Conservation (phyloP, 23 red algal species). For the Pyropia haitanensis region DNA sequence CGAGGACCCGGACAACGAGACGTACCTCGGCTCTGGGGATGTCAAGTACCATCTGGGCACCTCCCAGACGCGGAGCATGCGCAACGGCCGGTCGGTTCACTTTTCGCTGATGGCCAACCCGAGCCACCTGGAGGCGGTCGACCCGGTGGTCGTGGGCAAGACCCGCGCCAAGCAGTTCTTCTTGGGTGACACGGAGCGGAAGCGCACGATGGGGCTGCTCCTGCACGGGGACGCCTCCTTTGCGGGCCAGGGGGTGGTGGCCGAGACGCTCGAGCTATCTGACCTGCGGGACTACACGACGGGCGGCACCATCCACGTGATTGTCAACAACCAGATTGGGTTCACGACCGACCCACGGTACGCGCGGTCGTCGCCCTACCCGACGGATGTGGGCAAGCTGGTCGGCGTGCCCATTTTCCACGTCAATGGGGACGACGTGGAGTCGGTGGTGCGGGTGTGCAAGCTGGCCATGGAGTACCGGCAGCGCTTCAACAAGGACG, state of each 20-base stretch:
- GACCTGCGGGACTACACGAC: constrained; percentile 98
- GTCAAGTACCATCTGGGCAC: constrained; percentile 99
- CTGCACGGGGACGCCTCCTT: constrained; percentile 98
- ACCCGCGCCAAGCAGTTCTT: constrained; percentile 98
- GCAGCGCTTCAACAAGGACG: constrained; percentile 96
- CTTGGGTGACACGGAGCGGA: constrained; percentile 56
- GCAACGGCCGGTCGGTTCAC: constrained; percentile 59
- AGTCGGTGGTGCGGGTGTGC: constrained; percentile 88
- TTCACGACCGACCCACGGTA: constrained; percentile 97
- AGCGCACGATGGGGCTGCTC: constrained; percentile 77
- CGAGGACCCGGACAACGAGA: constrained; percentile 74
- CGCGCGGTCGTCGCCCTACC: constrained; percentile 95
- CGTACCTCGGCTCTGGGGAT: constrained; percentile 91
- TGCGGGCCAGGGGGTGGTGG: constrained; percentile 98
- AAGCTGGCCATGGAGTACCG: constrained; percentile 93
- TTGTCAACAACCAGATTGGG: constrained; percentile 99
- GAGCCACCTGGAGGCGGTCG: constrained; percentile 93
- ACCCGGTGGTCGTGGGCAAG: constrained; percentile 97
- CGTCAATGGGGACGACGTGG: constrained; percentile 95
- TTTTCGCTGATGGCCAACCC: constrained; percentile 98
- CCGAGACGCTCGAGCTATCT: constrained; percentile 90
- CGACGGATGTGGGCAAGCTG: constrained; percentile 95
- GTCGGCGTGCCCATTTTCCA: constrained; percentile 99
- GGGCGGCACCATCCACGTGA: constrained; percentile 89
- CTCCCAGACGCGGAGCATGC: constrained; percentile 37